These are phyloP conservation scores for Lactarius sp. DNA, from an alignment of 768 basidiomycete genomes.

Conservation along the genomic window DNA sequence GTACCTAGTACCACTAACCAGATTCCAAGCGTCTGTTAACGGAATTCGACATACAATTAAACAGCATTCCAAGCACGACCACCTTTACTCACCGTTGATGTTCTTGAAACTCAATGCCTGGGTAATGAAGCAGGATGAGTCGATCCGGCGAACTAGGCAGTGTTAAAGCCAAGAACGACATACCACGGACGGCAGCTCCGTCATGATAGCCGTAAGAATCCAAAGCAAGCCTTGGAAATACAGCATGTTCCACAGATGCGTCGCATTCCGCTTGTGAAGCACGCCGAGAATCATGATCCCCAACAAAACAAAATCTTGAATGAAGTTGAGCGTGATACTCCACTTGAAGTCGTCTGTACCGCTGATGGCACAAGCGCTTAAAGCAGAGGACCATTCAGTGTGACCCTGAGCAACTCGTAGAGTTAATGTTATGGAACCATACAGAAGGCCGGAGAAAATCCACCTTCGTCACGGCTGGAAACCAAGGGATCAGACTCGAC, in stretches of 20 bases:
- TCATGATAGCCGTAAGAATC: constrained; percentile 14
- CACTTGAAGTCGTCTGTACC: constrained; percentile 2
- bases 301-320: constrained; percentile 14
- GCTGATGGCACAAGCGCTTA: background rate
- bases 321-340: constrained; percentile 18
- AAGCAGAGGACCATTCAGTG: background rate
- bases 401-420: constrained; percentile 6
- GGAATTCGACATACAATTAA: background rate
- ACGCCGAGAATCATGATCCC: constrained; percentile 20
- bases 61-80: background rate
- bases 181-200: constrained; percentile 20
- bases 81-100: constrained; percentile 15
- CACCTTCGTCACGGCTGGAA: constrained; percentile 15
- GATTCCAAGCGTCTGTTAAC: constrained; percentile 21
- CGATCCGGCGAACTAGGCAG: background rate
- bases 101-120: constrained; percentile 17
- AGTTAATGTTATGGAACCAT: background rate
- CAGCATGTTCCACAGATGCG: constrained; percentile 22
- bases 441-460: background rate
- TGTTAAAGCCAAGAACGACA: background rate
- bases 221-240: constrained; percentile 22
- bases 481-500: background rate
- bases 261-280: constrained; percentile 21
- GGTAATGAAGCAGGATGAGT: background rate
- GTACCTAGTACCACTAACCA: constrained; percentile 8